Evolutionary conservation across 2,329 filamentous ascomycete genomes (phyloP), one percentile per base, ranked within the genome.

Genomic region (Arthrinium phaeospermum): DNA sequence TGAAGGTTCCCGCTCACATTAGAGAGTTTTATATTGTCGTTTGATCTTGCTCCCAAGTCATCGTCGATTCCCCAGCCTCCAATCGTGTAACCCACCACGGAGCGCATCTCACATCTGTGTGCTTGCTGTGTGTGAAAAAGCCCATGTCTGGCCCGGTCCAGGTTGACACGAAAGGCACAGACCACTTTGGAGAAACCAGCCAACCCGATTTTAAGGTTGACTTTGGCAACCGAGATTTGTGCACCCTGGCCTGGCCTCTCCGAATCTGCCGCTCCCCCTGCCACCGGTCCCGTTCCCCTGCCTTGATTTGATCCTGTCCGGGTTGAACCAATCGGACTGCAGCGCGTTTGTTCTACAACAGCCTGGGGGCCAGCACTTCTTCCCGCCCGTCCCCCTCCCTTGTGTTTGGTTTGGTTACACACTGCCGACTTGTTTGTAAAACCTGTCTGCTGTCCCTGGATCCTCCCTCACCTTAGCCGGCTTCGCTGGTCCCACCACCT

Each of bases 341-440:
- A 37, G 53, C 51, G 51, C 51, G 51, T 34, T 34, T 57, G 51
- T 57, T 30, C 16, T 34, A 22, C 27, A 57, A 8, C 51, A 34
- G 51, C 51, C 14, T 57, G 51, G 27, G 51, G 27, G 51, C 51
- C 27, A 34, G 27, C 8, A 37, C 53, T 3, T 57, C 53, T 37
- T 61, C 53, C 53, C 53, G 53, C 53, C 14, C 53, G 53, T 30
- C 5, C 27, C 51, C 51, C 27, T 19, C 27, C 51, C 27, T 14
- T 19, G 19, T 49, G 46, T 49, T 49, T 49, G 46, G 51, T 34
- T 34, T 61, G 53, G 53, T 61, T 61, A 61, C 53, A 61, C 53
- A 4, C n/a, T n/a, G n/a, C n/a, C n/a, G n/a, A 19, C n/a, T 19
- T n/a, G 30, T 22, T 37, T 61, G 30, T 61, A 22, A 61, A 37